Conservation (phyloP, 208 protist species). For the Wallacemonas sp. region DNA sequence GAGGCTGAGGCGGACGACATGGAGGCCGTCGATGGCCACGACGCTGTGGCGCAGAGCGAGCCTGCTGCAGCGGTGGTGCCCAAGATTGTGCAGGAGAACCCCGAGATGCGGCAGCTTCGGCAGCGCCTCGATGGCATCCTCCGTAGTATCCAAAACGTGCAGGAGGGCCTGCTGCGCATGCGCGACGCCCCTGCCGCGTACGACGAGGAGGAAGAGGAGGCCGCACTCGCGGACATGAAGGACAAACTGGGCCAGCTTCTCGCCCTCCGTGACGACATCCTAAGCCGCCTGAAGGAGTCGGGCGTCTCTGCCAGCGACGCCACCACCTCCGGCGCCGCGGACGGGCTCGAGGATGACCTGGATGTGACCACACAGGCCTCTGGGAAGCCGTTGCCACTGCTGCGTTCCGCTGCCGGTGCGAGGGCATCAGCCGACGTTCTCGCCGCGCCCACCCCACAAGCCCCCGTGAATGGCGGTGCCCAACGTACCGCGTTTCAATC, state of each 20-base stretch:
- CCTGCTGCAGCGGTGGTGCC: conserved; percentile 6
- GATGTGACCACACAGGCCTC: not conserved
- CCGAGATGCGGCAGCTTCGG: conserved; percentile 58
- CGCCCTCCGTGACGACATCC: conserved; percentile 79
- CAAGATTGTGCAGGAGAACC: conserved; percentile 16
- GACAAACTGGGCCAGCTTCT: conserved; percentile 79
- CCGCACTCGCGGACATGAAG: conserved; percentile 72
- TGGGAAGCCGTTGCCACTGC: not conserved
- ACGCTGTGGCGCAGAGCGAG: not conserved
- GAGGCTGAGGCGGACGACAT: too few species aligned
- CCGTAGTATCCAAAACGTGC: conserved; percentile 73
- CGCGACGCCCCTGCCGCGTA: conserved; percentile 28
- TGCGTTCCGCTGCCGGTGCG: not conserved
- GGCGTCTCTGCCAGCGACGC: not conserved
- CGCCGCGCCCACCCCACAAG: not conserved
- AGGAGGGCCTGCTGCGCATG: conserved; percentile 36
- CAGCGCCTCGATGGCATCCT: conserved; percentile 74
- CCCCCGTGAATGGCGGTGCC: not conserved
- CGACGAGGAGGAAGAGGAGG: conserved; percentile 69
- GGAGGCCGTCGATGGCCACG: not conserved
- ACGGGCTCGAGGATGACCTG: not conserved
- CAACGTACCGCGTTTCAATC: not conserved
- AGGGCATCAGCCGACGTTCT: not conserved
- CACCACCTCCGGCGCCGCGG: conserved; percentile 13
- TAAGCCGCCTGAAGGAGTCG: conserved; percentile 34